Evolutionary conservation across 306 rosid genomes (phyloP).

Genomic region (Astragalus membranaceus): DNA sequence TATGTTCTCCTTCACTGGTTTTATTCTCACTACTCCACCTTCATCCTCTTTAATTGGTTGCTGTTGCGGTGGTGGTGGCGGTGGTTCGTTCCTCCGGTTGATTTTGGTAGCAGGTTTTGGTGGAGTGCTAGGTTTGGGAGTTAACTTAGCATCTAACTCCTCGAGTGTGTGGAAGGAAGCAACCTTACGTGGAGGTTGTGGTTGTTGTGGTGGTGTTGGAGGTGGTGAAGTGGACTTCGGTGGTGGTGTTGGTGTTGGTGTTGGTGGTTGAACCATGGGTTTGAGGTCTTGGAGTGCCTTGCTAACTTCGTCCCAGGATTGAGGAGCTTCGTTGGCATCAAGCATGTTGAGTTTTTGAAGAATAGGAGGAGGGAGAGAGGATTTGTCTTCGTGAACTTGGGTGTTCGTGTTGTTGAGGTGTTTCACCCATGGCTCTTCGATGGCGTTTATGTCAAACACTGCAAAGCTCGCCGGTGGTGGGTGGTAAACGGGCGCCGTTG

Average conservation of each 20-base stretch:
- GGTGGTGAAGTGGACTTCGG: not conserved
- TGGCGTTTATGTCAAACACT: conserved; percentile 64
- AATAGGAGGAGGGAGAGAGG: conserved; percentile 36
- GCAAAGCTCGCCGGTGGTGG: conserved; percentile 90
- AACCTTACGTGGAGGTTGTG: conserved; percentile 34
- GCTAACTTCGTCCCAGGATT: conserved; percentile 78
- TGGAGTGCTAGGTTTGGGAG: no score
- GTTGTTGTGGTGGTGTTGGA: not conserved
- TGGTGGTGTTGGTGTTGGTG: not conserved
- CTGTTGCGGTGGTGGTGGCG: not conserved
- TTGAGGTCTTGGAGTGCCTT: conserved; percentile 62
- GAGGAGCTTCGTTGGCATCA: conserved; percentile 56
- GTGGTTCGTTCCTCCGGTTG: not conserved
- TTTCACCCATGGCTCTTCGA: conserved; percentile 81
- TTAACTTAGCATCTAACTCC: conserved; percentile 56
- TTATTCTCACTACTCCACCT: not conserved
- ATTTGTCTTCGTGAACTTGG: conserved; percentile 19
- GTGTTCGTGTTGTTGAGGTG: conserved; percentile 16
- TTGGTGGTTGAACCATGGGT: conserved; percentile 16
- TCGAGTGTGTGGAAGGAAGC: conserved; percentile 66
- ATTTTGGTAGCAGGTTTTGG: not conserved
- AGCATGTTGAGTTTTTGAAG: conserved; percentile 59
- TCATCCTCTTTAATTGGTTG: no score
- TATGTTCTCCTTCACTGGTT: conserved; percentile 54
- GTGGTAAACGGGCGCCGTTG: conserved; percentile 30